Evolutionary conservation across 1,284 basidiomycete species (phyloP), one percentile per base, ranked within the genome.

Genomic region (Heterobasidion annosum): DNA sequence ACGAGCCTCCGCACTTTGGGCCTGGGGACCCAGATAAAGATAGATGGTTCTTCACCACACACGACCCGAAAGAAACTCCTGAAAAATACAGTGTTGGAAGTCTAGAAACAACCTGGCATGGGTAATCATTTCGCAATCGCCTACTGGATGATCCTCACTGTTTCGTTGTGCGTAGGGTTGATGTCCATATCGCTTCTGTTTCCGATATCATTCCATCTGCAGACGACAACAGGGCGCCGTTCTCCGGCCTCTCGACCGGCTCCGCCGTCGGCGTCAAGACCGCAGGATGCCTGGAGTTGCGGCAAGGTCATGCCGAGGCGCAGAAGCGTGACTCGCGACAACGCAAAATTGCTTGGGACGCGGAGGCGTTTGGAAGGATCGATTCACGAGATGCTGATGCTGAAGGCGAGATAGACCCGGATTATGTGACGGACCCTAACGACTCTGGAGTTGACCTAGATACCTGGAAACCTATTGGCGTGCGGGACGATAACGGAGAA

Each of bases 41-140:
- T 62, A 84, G 74, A 56, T 90, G 85, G 81, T 85, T 79, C 62
- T 87, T 91, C 62, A 81, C 83, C 63, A 91, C 88, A 0, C 88
- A 90, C 62, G 75, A 76, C 59, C 64, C 76, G 42, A 73, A 76
- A 18, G 88, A 91, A 66, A 68, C 77, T 9, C 88, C 88, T 2
- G 88, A 91, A 62, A 80, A 77, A 57, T 85, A 77, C 64, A 82
- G 71, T 57, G 69, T 90, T 25, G 88, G 88, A 3, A 74, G 73
- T 53, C 64, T 91, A 8, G 70, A 82, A 42, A 85, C 88, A 8
- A 84, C 85, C 13, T 79, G 83, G 68, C 88, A 91, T 62, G 77
- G 77, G 85, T 88, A 63, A 50, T 75, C 65, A 13, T 50, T 42
- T 54, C 16, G 47, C 37, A 51, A 19, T 40, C 25, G 32, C 32